A percentile compares a stretch with the other conserved stretches of the same genome.
phyloP scores from a whole-genome alignment of 1,139 yeast genomes.

The Geotrichum citri-aurantii region DNA sequence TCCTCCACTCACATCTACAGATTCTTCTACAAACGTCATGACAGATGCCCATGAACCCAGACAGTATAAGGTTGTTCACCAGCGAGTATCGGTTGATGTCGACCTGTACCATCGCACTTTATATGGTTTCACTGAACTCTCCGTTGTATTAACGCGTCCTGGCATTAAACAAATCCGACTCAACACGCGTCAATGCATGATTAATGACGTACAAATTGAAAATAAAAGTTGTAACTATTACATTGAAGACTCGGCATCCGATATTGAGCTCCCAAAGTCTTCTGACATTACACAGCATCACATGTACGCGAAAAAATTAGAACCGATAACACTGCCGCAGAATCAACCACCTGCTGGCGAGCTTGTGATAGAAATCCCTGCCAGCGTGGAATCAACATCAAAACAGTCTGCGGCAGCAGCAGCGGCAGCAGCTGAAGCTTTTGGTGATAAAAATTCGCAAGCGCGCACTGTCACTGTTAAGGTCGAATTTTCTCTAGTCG shows the following conservation, averaged over 20 bases:
- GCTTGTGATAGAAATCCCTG: conserved; percentile 63
- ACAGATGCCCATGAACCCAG: conserved; percentile 16
- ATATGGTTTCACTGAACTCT: conserved; percentile 77
- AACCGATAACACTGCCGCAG: conserved; percentile 39
- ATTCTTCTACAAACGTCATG: conserved; percentile 3
- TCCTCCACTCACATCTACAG: not conserved
- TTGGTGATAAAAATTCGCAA: conserved; percentile 15
- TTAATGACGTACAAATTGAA: conserved; percentile 61
- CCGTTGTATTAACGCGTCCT: conserved; percentile 38
- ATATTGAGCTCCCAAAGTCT: conserved; percentile 42
- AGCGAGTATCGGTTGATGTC: conserved; percentile 63
- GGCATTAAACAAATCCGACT: conserved; percentile 49
- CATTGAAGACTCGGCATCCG: conserved; percentile 47
- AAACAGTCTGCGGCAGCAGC: conserved; percentile 33
- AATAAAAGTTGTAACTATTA: conserved; percentile 46
- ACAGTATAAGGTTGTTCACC: conserved; percentile 54
- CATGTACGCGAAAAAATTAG: conserved; percentile 55
- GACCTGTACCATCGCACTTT: conserved; percentile 49
- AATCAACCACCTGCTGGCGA: conserved; percentile 54
- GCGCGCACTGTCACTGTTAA: conserved; percentile 56
- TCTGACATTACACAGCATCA: conserved; percentile 56
- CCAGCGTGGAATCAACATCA: conserved; percentile 19
- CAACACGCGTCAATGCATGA: conserved; percentile 74
- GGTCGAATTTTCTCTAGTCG: conserved; percentile 59
- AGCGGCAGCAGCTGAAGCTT: conserved; percentile 18